Conservation (phyloP, 2,329 filamentous ascomycete genomes). For the Sclerotinia trifoliorum region DNA sequence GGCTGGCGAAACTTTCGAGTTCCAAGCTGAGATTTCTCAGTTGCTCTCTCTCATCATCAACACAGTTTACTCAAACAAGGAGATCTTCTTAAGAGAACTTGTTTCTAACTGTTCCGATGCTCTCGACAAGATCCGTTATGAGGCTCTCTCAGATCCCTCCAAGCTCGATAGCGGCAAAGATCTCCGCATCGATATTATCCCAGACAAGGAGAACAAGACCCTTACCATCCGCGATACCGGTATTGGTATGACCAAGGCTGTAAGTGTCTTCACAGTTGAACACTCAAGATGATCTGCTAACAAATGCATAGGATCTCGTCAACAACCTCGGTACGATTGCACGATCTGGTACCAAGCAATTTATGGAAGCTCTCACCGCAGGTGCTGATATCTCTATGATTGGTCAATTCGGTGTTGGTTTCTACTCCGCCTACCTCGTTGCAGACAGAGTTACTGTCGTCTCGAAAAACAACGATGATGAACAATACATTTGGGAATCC, state of each 20-base stretch:
- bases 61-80: constrained; percentile 99
- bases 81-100: constrained; percentile 98
- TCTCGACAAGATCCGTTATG: constrained; percentile 99
- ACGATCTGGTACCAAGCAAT: constrained; percentile 99
- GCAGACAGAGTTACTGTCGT: constrained; percentile 93
- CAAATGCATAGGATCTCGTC: constrained; percentile 74
- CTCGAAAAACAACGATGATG: constrained; percentile 99
- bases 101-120: constrained; percentile 99
- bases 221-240: constrained; percentile 95
- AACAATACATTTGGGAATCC: constrained; percentile 99
- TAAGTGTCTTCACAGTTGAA: constrained; percentile 53
- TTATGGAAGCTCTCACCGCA: constrained; percentile 98
- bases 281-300: constrained; percentile 41
- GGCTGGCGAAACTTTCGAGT: constrained; percentile 95
- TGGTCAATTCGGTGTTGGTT: constrained; percentile 99
- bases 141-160: constrained; percentile 92
- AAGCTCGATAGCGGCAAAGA: constrained; percentile 98
- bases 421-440: constrained; percentile 99
- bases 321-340: constrained; percentile 99
- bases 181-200: constrained; percentile 97
- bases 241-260: constrained; percentile 99
- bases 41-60: constrained; percentile 99
- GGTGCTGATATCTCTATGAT: constrained; percentile 99
- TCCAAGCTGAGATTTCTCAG: constrained; percentile 99
- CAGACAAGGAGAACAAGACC: constrained; percentile 96